Conservation (phyloP, 768 basidiomycete genomes). For the Pholiota conissans region DNA sequence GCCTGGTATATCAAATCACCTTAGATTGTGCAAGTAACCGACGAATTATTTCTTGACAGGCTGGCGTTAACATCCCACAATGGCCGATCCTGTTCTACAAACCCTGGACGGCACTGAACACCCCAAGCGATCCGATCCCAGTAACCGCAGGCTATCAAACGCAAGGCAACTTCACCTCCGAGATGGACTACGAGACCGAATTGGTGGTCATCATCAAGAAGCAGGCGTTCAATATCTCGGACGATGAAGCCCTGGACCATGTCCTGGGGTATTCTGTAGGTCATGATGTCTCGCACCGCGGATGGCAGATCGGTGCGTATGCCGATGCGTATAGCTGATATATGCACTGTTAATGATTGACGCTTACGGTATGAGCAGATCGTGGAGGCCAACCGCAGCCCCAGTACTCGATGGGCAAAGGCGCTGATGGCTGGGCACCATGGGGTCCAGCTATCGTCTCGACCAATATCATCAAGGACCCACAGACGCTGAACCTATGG, state of each 20-base stretch:
- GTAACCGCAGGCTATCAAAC: constrained; percentile 38
- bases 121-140: constrained; percentile 34
- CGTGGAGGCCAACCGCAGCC: constrained; percentile 41
- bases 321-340: too few relatives aligned
- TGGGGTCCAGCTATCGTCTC: constrained; percentile 41
- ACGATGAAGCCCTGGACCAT: constrained; percentile 40
- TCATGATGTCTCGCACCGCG: constrained; percentile 42
- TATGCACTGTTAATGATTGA: not conserved
- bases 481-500: constrained; percentile 40
- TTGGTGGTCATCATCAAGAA: constrained; percentile 43
- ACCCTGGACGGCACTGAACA: constrained; percentile 35
- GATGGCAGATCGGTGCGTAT: constrained; percentile 39
- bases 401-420: constrained; percentile 44
- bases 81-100: constrained; percentile 39
- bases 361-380: constrained; percentile 13
- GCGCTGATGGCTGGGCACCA: constrained; percentile 42
- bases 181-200: constrained; percentile 43
- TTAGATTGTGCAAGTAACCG: not conserved
- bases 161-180: constrained; percentile 38
- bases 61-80: constrained; percentile 32
- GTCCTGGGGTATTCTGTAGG: constrained; percentile 41
- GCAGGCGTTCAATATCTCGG: constrained; percentile 41
- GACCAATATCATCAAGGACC: constrained; percentile 35
- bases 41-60: constrained; percentile 16
- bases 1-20: not conserved